These are phyloP conservation scores for Meripilus lineatus DNA, from an alignment of 1,284 basidiomycete genomes.

Conservation along the genomic window DNA sequence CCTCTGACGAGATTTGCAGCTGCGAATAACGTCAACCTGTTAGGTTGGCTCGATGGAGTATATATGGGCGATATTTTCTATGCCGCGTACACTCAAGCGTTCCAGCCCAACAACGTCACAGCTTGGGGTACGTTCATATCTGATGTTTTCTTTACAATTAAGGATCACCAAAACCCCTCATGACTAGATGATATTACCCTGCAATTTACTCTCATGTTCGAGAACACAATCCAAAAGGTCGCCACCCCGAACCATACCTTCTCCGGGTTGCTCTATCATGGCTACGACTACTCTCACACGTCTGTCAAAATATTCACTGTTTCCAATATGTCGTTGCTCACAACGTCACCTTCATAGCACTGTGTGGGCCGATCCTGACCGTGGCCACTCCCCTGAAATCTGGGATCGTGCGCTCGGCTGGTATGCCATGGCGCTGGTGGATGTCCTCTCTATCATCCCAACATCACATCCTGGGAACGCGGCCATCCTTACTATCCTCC, in stretches of 20 bases:
- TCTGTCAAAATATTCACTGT: conserved; percentile 16
- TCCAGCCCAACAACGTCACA: conserved; percentile 34
- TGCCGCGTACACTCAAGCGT: conserved; percentile 33
- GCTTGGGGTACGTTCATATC: conserved; percentile 34
- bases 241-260: conserved; percentile 30
- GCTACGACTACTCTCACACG: conserved; percentile 40
- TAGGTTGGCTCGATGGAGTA: conserved; percentile 44
- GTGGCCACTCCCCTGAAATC: conserved; percentile 43
- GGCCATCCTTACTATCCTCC: conserved; percentile 29
- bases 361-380: conserved; percentile 40
- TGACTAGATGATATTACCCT: conserved; percentile 34
- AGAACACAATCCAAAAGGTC: conserved; percentile 36
- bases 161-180: neutral
- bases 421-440: conserved; percentile 47
- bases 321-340: neutral
- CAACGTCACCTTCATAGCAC: neutral
- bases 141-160: neutral
- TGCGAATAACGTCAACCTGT: neutral
- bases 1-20: too few relatives aligned
- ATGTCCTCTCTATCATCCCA: conserved; percentile 38
- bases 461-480: conserved; percentile 25
- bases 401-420: conserved; percentile 48
- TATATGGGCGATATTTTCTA: conserved; percentile 47
- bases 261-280: conserved; percentile 42
- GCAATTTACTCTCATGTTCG: conserved; percentile 41